A percentile compares a stretch with the other conserved stretches of the same genome.
phyloP scores from a whole-genome alignment of 805 yeast species.

The Ogataea nonfermentans region DNA sequence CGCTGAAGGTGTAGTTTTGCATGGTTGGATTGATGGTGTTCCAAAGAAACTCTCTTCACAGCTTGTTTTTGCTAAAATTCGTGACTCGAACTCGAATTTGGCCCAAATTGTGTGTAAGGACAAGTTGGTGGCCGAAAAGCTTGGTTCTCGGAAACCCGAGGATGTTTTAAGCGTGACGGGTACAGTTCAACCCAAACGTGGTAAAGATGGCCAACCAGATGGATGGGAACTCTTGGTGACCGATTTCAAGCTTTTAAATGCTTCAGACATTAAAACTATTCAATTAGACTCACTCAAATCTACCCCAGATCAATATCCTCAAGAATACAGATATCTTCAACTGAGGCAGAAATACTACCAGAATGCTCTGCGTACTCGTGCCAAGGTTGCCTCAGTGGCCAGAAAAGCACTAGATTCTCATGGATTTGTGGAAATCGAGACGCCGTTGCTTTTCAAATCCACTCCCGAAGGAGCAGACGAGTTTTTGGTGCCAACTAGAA shows the following conservation, averaged over 20 bases:
- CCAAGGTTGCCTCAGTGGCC: conserved; percentile 48
- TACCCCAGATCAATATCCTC: conserved; percentile 61
- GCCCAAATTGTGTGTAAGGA: conserved; percentile 56
- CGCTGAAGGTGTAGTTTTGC: conserved; percentile 43
- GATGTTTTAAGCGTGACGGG: conserved; percentile 74
- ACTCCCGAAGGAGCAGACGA: conserved; percentile 99
- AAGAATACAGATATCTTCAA: conserved; percentile 79
- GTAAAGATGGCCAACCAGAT: conserved; percentile 24
- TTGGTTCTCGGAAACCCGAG: conserved; percentile 60
- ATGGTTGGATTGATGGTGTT: conserved; percentile 83
- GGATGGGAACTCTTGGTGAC: conserved; percentile 59
- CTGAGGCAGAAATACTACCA: conserved; percentile 62
- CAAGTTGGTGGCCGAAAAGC: conserved; percentile 34
- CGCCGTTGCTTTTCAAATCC: conserved; percentile 89
- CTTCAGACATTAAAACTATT: conserved; percentile 58
- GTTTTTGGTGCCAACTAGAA: conserved; percentile 88
- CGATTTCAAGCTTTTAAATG: conserved; percentile 55
- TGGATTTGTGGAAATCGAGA: conserved; percentile 80
- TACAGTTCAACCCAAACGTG: conserved; percentile 36
- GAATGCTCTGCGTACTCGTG: conserved; percentile 51
- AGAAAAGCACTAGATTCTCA: conserved; percentile 36
- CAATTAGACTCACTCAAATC: conserved; percentile 62
- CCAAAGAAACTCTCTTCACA: conserved; percentile 67
- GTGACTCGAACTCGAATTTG: conserved; percentile 69
- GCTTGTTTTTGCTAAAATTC: conserved; percentile 66